These are phyloP conservation scores for Fusarium luffae DNA, from an alignment of 2,329 filamentous ascomycete species.

Conservation along the genomic window DNA sequence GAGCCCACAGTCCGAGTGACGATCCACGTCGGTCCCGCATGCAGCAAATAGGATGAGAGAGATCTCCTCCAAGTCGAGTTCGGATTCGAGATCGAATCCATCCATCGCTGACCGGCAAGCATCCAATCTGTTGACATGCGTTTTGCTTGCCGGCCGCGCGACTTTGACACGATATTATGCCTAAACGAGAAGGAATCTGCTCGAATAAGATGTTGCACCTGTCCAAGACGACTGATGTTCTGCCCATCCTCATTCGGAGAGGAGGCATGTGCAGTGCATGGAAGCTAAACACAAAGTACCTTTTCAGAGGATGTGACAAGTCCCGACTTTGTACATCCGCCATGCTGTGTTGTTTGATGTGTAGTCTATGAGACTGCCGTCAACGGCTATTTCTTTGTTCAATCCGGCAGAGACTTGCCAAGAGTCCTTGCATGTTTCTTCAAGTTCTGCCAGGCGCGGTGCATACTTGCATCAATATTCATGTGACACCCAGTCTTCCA, in stretches of 20 bases:
- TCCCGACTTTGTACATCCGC: slow-evolving; percentile 17
- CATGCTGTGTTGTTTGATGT: slow-evolving; percentile 20
- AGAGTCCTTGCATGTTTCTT: background rate
- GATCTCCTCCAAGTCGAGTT: background rate
- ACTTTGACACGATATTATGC: slow-evolving; percentile 30
- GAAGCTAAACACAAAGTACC: background rate
- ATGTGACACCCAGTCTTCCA: background rate
- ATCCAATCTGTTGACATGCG: slow-evolving; percentile 12
- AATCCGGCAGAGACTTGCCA: slow-evolving; percentile 1
- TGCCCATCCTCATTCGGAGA: background rate
- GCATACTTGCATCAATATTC: background rate
- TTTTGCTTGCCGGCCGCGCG: slow-evolving; percentile 25
- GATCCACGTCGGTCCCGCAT: background rate
- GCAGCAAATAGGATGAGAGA: slow-evolving; percentile 2
- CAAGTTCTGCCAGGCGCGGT: slow-evolving; percentile 1
- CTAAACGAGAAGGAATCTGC: slow-evolving; percentile 44
- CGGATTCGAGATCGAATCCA: slow-evolving; percentile 7
- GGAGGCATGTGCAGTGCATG: background rate
- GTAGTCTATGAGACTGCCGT: slow-evolving; percentile 28
- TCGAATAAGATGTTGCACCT: slow-evolving; percentile 29
- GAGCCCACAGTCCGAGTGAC: background rate
- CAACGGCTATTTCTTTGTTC: slow-evolving; percentile 20
- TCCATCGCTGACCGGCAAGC: slow-evolving; percentile 9
- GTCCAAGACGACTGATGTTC: slow-evolving; percentile 21
- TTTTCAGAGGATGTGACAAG: background rate